phyloP scores from a whole-genome alignment of 352 stramenopile genomes.

The Phytophthora pini region DNA sequence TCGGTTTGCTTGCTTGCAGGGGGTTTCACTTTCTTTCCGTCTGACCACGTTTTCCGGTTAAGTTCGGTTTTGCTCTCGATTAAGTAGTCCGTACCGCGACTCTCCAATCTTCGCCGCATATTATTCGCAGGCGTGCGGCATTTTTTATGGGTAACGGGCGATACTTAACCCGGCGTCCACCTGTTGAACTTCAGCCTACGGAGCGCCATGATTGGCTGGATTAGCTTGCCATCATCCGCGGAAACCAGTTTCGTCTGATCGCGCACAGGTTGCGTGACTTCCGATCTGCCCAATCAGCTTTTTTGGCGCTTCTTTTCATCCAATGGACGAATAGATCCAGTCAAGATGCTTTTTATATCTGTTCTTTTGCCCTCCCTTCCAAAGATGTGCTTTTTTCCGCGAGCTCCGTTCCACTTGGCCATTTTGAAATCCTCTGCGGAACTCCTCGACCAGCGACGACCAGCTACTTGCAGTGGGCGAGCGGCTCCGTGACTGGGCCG shows the following conservation, averaged over 20 bases:
- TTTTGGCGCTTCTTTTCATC: constrained; percentile 11
- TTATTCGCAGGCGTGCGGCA: background rate
- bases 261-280: constrained; percentile 13
- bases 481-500: constrained; percentile 23
- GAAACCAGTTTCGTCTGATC: constrained; percentile 34
- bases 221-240: constrained; percentile 18
- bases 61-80: constrained; percentile 11
- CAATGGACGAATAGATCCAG: constrained; percentile 10
- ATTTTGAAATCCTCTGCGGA: constrained; percentile 51
- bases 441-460: constrained; percentile 20
- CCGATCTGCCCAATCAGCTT: constrained; percentile 12
- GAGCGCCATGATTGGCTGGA: constrained; percentile 16
- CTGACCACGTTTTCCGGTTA: constrained; percentile 5
- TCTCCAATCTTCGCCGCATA: constrained; percentile 16
- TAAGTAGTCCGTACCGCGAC: constrained; percentile 8
- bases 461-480: constrained; percentile 44
- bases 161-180: constrained; percentile 20
- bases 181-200: constrained; percentile 20
- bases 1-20: constrained; percentile 18
- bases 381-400: constrained; percentile 44
- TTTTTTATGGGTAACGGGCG: constrained; percentile 44
- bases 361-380: constrained; percentile 34
- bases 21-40: constrained; percentile 23
- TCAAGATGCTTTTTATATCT: constrained; percentile 34
- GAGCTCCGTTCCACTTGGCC: constrained; percentile 1